phyloP scores from a whole-genome alignment of 495 filamentous ascomycete species.

The Penicillium flavigenum region DNA sequence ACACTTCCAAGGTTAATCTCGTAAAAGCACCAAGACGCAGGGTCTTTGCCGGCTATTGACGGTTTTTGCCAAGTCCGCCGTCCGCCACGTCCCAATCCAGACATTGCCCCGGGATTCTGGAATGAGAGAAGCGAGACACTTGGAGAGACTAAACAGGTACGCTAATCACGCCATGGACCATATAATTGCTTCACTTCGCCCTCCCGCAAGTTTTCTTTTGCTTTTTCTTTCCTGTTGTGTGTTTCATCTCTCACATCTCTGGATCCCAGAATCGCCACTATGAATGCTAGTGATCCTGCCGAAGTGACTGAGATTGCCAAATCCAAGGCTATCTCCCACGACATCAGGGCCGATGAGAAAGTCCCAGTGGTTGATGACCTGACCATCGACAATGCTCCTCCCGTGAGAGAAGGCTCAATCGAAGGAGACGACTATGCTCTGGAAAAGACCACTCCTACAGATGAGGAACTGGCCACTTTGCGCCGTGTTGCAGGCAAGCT shows the following conservation, averaged over 20 bases:
- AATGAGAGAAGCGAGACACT: not conserved
- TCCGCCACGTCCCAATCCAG: slow-evolving; percentile 12
- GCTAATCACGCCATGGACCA: not conserved
- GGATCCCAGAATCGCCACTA: slow-evolving; percentile 13
- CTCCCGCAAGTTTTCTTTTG: not conserved
- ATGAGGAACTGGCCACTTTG: slow-evolving; percentile 58
- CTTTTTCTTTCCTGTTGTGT: slow-evolving; percentile 5
- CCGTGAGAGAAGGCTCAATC: not conserved
- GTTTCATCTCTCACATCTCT: slow-evolving; percentile 1
- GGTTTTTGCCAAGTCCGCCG: slow-evolving; percentile 6
- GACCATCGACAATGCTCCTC: slow-evolving; percentile 16
- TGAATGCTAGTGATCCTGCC: slow-evolving; percentile 35
- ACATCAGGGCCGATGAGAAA: slow-evolving; percentile 21
- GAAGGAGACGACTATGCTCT: slow-evolving; percentile 13
- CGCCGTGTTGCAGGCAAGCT: slow-evolving; percentile 65
- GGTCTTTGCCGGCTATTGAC: slow-evolving; percentile 21
- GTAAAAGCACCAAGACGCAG: not conserved
- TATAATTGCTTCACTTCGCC: slow-evolving; percentile 4
- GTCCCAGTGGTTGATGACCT: slow-evolving; percentile 11
- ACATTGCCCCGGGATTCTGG: slow-evolving; percentile 13
- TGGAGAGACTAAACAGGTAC: not conserved
- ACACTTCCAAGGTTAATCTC: not conserved
- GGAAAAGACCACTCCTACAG: slow-evolving; percentile 48
- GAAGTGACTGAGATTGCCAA: slow-evolving; percentile 34
- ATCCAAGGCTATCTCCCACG: slow-evolving; percentile 25